A percentile compares a stretch with the other conserved stretches of the same genome.
Evolutionary conservation across 2,329 filamentous ascomycete species (phyloP).

Genomic region (Pezicula neosporulosa): DNA sequence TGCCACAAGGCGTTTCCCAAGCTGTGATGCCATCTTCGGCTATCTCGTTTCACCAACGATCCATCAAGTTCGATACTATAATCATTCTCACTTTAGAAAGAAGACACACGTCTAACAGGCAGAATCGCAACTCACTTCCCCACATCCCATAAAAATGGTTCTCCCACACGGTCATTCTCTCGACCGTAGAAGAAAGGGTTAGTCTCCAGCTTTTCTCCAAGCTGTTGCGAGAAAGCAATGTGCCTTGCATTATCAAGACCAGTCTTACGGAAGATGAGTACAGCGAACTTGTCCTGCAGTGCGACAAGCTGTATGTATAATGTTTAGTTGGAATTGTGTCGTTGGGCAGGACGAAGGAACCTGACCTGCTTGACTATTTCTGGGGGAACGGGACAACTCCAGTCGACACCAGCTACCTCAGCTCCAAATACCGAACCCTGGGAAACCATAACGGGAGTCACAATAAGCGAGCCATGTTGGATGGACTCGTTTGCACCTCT

Average conservation of each 20-base stretch:
- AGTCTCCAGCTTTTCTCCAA: conserved; percentile 43
- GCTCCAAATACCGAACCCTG: conserved; percentile 31
- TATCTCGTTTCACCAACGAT: background rate
- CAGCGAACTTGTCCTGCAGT: conserved; percentile 39
- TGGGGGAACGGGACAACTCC: conserved; percentile 26
- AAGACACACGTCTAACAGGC: no score
- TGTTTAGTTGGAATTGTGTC: background rate
- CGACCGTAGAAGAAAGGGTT: conserved; percentile 22
- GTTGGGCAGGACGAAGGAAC: conserved; percentile 13
- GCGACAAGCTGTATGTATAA: conserved; percentile 14
- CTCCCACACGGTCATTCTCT: conserved; percentile 22
- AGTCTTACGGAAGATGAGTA: conserved; percentile 47
- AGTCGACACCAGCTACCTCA: conserved; percentile 33
- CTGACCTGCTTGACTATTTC: conserved; percentile 30
- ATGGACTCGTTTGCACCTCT: background rate
- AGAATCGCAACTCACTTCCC: background rate
- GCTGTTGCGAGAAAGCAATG: conserved; percentile 41
- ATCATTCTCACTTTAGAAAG: no score
- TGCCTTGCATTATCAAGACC: conserved; percentile 45
- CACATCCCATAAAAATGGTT: background rate
- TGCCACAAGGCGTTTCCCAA: background rate
- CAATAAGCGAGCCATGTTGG: background rate
- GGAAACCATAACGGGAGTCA: conserved; percentile 1
- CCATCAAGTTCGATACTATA: background rate
- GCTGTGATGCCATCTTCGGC: background rate